These are phyloP conservation scores for Powellomyces hirtus DNA, from an alignment of 192 early-diverging fungal species.

Conservation along the genomic window DNA sequence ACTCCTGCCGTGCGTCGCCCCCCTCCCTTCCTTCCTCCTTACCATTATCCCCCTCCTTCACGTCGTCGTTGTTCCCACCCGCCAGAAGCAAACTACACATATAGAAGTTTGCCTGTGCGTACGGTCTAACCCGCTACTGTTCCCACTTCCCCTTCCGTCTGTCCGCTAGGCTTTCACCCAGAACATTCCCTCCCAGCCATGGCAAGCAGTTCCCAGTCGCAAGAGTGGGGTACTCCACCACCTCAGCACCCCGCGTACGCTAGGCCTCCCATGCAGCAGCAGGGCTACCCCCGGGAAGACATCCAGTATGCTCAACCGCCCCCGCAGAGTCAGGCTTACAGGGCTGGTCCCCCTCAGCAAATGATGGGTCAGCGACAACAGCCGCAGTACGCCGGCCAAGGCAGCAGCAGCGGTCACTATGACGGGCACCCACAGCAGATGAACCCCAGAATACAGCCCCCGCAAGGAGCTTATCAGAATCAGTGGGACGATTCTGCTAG, in stretches of 20 bases:
- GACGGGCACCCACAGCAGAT: conserved; percentile 25
- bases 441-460: conserved; percentile 19
- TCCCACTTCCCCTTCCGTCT: too few relatives aligned
- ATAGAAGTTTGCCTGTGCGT: too few relatives aligned
- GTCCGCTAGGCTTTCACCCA: too few relatives aligned
- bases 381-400: not conserved
- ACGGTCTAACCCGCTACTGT: too few relatives aligned
- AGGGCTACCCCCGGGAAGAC: not conserved
- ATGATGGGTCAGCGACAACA: not conserved
- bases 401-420: not conserved
- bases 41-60: not conserved
- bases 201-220: not conserved
- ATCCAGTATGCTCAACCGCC: conserved; percentile 5
- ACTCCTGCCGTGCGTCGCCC: not conserved
- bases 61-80: too few relatives aligned
- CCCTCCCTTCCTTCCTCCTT: not conserved
- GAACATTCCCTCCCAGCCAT: not conserved
- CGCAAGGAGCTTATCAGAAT: conserved; percentile 19
- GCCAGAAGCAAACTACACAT: too few relatives aligned
- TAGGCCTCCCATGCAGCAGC: not conserved
- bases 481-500: conserved; percentile 33
- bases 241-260: conserved; percentile 16
- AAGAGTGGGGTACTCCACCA: conserved; percentile 12
- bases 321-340: not conserved
- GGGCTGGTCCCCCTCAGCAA: not conserved